These are phyloP conservation scores for Floccularia luteovirens DNA, from an alignment of 768 basidiomycete genomes.

Conservation along the genomic window DNA sequence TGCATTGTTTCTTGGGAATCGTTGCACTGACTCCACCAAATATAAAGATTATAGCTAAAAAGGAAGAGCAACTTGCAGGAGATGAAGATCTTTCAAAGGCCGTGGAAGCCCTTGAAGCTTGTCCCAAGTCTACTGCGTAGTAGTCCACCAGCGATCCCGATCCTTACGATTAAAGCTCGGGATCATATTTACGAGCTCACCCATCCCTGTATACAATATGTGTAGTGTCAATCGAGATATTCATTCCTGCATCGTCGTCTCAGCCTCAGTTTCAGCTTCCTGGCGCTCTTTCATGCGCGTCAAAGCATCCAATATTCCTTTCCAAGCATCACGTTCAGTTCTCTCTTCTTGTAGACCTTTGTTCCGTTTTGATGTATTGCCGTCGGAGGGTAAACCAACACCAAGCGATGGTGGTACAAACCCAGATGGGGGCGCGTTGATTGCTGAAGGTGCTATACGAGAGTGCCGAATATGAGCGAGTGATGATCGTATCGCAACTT, in stretches of 20 bases:
- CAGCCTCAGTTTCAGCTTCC: conserved; percentile 4
- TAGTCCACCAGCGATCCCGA: no score
- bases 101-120: conserved; percentile 47
- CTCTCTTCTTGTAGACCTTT: conserved; percentile 75
- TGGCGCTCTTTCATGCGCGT: conserved; percentile 25
- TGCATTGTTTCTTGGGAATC: neutral
- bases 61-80: conserved; percentile 28
- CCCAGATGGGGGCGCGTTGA: conserved; percentile 66
- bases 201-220: no score
- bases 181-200: no score
- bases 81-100: conserved; percentile 47
- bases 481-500: conserved; percentile 67
- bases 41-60: conserved; percentile 34
- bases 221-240: conserved; percentile 37
- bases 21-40: conserved; percentile 3
- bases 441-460: conserved; percentile 82
- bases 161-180: no score
- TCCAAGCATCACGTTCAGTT: conserved; percentile 72
- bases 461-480: conserved; percentile 77
- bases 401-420: conserved; percentile 77
- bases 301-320: conserved; percentile 62
- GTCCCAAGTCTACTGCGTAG: no score
- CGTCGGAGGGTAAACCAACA: conserved; percentile 55
- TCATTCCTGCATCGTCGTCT: conserved; percentile 14
- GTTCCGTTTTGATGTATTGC: conserved; percentile 26